A percentile compares a stretch with the other conserved stretches of the same genome.
phyloP scores from a whole-genome alignment of 2,329 filamentous ascomycete species.

The Paracoccidioides brasiliensis region DNA sequence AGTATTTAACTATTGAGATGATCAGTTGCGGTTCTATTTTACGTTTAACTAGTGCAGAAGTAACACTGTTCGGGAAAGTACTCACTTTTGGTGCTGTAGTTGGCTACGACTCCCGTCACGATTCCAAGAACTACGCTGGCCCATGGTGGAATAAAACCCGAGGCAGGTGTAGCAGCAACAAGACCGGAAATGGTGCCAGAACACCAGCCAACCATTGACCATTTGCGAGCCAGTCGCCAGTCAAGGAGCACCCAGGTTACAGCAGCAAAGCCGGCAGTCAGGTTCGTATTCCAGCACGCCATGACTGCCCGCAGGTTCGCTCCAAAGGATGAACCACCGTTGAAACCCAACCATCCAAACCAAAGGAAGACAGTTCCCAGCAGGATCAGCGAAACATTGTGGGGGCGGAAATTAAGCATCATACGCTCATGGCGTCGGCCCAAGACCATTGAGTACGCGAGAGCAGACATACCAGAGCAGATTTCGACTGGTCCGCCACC shows the following conservation, averaged over 20 bases:
- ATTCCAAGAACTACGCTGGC: conserved; percentile 49
- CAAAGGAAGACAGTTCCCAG: conserved; percentile 90
- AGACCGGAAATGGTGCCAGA: conserved; percentile 77
- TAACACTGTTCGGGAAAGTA: conserved; percentile 16
- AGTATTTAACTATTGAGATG: conserved; percentile 46
- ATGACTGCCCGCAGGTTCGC: conserved; percentile 88
- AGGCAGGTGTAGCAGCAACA: conserved; percentile 73
- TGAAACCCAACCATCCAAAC: conserved; percentile 99
- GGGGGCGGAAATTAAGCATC: conserved; percentile 99
- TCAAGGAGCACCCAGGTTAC: conserved; percentile 93
- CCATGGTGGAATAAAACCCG: conserved; percentile 63
- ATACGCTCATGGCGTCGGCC: conserved; percentile 96
- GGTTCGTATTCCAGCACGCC: conserved; percentile 96
- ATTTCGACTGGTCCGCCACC: conserved; percentile 97
- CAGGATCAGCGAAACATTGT: conserved; percentile 96
- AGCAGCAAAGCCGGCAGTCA: conserved; percentile 82
- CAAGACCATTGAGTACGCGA: conserved; percentile 92
- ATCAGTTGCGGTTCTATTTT: conserved; percentile 6
- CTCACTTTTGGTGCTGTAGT: conserved; percentile 78
- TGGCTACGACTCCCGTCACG: conserved; percentile 55
- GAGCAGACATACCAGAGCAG: conserved; percentile 77
- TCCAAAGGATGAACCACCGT: conserved; percentile 88
- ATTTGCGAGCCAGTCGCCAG: conserved; percentile 86
- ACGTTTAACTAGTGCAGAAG: not conserved
- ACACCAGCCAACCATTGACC: conserved; percentile 89